Evolutionary conservation across 345 rosid genomes (phyloP).

Genomic region (Noccaea bulbosa): DNA sequence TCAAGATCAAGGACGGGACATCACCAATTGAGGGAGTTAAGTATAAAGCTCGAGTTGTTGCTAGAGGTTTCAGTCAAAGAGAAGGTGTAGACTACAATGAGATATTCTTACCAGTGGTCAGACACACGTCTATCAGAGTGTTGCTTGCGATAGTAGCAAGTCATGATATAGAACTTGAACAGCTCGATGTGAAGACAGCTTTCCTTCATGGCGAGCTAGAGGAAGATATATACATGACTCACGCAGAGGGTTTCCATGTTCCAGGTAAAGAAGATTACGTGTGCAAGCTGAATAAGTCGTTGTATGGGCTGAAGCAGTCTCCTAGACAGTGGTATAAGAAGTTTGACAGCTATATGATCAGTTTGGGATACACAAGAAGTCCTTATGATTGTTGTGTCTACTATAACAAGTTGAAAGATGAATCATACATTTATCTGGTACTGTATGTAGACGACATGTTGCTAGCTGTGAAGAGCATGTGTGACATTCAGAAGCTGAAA

Average conservation of each 20-base stretch:
- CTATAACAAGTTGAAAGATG: not conserved
- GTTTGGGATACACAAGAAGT: not conserved
- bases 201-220: no score
- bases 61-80: no score
- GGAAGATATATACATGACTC: not conserved
- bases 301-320: not conserved
- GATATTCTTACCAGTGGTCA: no score
- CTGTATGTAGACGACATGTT: slow-evolving; percentile 8
- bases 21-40: no score
- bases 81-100: no score
- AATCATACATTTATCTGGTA: not conserved
- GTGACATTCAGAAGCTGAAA: not conserved
- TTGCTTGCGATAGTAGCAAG: no score
- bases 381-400: slow-evolving; percentile 1
- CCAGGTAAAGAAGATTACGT: not conserved
- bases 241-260: not conserved
- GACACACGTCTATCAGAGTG: no score
- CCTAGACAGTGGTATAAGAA: no score
- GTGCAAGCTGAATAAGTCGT: not conserved
- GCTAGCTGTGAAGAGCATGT: not conserved
- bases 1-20: not conserved
- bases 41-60: no score
- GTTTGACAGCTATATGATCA: no score
- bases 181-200: no score
- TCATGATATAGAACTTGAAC: no score